Base-by-base conservation (phyloP, 1,139 yeast genomes). In the Pichia sp. region DNA sequence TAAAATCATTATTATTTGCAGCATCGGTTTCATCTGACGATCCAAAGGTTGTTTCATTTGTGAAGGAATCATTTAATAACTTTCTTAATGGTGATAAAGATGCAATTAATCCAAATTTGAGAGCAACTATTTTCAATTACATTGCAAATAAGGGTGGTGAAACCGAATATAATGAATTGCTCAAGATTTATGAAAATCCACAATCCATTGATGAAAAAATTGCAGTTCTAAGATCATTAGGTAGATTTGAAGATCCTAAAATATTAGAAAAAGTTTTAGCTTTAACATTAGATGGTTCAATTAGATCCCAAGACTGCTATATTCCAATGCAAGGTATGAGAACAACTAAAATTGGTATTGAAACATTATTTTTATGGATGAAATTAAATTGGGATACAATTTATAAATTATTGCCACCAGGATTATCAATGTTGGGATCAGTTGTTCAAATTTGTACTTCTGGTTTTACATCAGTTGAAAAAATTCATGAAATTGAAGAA, bases 91-190 rank as follows among this genome's bases (percentile, higher is more conserved):
- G 95, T 53, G 84, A 86, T 56, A 73, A 72, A 56, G 67, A 71
- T 50, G 88, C 92, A 20, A 74, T 90, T 55, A 84, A 88, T 67
- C 94, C 97, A 56, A 84, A 89, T 68, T 70, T 90, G 60, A 81
- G 89, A 68, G 77, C 77, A 8, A 64, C 86, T 13, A 80, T 92
- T 40, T 90, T 86, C 68, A 69, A 68, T 47, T 68, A 80, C 22
- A 86, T 79, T 58, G 90, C 95, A 44, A 73, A 76, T 60, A 66
- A 69, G 48, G 96, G 65, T 49, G 81, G 79, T 52, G 74, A 66
- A 49, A 68, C 73, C 40, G 79, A 80, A 53, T 88, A 79, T 67
- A 82, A 87, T 42, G 75, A 78, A 56, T 67, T 90, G 49, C 73
- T 76, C 56, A 63, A 74, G 34, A 77, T 88, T 57, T 87, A 85